phyloP scores from a whole-genome alignment of 1,284 basidiomycete species.

The Rhizopogon hawkerae region DNA sequence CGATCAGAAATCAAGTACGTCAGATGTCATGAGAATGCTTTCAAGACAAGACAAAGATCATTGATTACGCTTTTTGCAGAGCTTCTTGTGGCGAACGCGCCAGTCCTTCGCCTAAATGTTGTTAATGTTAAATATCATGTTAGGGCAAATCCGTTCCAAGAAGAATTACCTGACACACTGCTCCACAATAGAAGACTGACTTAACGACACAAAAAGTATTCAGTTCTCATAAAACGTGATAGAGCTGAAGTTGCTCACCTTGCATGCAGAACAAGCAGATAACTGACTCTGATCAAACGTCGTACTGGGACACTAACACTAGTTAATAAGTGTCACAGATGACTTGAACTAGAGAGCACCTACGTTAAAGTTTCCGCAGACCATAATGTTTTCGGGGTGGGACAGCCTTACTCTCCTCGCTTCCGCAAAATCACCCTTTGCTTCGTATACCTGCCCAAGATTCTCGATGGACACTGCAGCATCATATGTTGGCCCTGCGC shows the following conservation, averaged over 20 bases:
- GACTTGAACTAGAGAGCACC: neutral
- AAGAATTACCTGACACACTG: constrained; percentile 1
- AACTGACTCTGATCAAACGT: constrained; percentile 4
- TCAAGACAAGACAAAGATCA: no score
- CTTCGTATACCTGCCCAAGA: constrained; percentile 27
- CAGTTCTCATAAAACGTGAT: no score
- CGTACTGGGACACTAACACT: constrained; percentile 14
- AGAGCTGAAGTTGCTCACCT: neutral
- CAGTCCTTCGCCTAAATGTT: constrained; percentile 1
- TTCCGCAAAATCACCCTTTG: constrained; percentile 21
- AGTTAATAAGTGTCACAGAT: constrained; percentile 3
- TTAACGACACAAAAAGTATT: neutral
- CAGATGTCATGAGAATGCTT: neutral
- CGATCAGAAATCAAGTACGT: neutral
- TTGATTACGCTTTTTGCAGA: neutral
- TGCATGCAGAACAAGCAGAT: constrained; percentile 1
- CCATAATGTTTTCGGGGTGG: constrained; percentile 20
- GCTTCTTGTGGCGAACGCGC: constrained; percentile 1
- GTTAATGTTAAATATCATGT: neutral
- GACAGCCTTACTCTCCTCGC: constrained; percentile 21
- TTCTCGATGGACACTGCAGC: constrained; percentile 30
- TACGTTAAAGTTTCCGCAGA: constrained; percentile 24
- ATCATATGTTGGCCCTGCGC: constrained; percentile 18
- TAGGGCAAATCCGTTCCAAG: neutral
- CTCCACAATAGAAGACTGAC: constrained; percentile 3